Evolutionary conservation across 805 yeast species (phyloP), one percentile per base, ranked within the genome.

Genomic region (Kazachstania martiniae): DNA sequence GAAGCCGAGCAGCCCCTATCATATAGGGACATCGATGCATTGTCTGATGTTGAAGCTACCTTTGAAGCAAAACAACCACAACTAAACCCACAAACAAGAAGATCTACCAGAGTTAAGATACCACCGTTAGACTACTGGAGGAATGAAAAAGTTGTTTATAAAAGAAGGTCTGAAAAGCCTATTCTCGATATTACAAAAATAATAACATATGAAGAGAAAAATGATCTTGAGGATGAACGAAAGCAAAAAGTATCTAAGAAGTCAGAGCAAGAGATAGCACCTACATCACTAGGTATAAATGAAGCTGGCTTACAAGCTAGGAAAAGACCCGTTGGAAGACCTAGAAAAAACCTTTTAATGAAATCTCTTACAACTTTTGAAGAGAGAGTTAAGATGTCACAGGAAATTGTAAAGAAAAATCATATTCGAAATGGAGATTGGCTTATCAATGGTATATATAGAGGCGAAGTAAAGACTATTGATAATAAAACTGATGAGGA

Each of bases 51-150:
- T 8, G 43, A 47, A 26, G 48, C 25, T 10, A 32, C 25, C 19
- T 27, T 26, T 23, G 16, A 27, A 18, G 28, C 34, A 5, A 27
- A 33, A 6, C 28, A 30, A 9, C 13, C 13, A 8, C 7, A 23
- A 6, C 13, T 12, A 7, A 23, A n/a, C n/a, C n/a, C 25, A 9
- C 9, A 10, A 19, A 6, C 71, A 2, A 63, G 94, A 40, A 61
- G 82, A 41, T 80, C 94, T 0, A 63, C 67, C 21, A 65, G 95
- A 45, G 69, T 72, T 0, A 69, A 71, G 39, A 66, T 80, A 5
- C 70, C 77, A 3, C 89, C 94, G 0, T 59, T 85, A 40, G 87
- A 84, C 3, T 81, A 68, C 51, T 85, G 95, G 95, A 71, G 81
- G 51, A 82, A 81, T 47, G 95, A 85, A 55, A 63, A 74, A 38